phyloP scores from a whole-genome alignment of 2,329 filamentous ascomycete species.

The Aspergillus brunneoviolaceus region DNA sequence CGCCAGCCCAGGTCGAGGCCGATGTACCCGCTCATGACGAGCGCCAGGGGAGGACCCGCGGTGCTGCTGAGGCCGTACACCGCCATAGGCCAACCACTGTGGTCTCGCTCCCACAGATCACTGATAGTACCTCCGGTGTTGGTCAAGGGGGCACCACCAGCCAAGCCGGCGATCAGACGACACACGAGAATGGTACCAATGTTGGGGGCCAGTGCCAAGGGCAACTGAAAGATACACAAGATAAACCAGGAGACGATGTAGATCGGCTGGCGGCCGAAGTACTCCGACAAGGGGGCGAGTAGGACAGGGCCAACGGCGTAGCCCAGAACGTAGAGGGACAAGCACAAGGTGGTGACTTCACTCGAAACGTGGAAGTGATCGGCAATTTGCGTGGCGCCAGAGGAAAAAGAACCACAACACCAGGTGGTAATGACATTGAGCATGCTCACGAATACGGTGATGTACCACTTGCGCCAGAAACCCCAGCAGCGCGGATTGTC shows the following conservation, averaged over 20 bases:
- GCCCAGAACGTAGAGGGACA: conserved; percentile 33
- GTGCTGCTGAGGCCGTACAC: conserved; percentile 38
- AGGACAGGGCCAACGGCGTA: conserved; percentile 32
- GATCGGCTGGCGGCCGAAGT: conserved; percentile 37
- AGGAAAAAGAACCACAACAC: conserved; percentile 31
- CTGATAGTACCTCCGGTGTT: conserved; percentile 34
- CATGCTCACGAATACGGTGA: conserved; percentile 41
- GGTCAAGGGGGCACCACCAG: conserved; percentile 35
- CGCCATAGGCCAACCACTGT: conserved; percentile 34
- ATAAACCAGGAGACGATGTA: conserved; percentile 34
- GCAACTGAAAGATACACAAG: conserved; percentile 33
- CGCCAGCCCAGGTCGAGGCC: conserved; percentile 25
- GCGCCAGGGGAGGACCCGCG: conserved; percentile 35
- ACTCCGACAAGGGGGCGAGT: conserved; percentile 36
- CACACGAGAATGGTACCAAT: conserved; percentile 32
- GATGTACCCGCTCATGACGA: conserved; percentile 38
- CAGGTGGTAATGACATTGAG: conserved; percentile 33
- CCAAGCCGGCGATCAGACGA: conserved; percentile 30
- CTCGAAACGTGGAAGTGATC: conserved; percentile 28
- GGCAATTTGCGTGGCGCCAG: conserved; percentile 27
- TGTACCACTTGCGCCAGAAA: conserved; percentile 42
- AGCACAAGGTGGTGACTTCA: conserved; percentile 33
- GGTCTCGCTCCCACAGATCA: conserved; percentile 34
- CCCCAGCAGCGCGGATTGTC: conserved; percentile 46
- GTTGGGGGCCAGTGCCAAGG: conserved; percentile 28